phyloP scores from a whole-genome alignment of 2,329 filamentous ascomycete genomes.

The Colletotrichum salicis region DNA sequence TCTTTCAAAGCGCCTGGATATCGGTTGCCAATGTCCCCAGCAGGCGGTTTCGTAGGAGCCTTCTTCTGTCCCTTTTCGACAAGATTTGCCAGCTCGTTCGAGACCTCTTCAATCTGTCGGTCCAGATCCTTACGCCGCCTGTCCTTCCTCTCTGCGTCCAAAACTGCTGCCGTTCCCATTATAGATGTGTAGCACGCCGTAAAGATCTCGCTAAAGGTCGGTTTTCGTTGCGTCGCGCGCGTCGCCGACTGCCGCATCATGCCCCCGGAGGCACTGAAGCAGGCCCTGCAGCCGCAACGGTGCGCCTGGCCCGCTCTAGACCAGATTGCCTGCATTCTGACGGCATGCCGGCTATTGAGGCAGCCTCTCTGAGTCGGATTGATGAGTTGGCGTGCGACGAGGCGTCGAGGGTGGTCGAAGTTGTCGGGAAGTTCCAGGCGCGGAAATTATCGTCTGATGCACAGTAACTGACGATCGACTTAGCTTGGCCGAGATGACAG shows the following conservation, averaged over 20 bases:
- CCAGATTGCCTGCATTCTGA: conserved; percentile 75
- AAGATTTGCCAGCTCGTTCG: conserved; percentile 55
- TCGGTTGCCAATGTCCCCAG: conserved; percentile 38
- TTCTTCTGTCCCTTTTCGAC: conserved; percentile 45
- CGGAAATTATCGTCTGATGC: conserved; percentile 25
- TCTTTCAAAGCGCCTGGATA: conserved; percentile 14
- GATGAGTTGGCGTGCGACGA: background rate
- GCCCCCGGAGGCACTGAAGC: conserved; percentile 60
- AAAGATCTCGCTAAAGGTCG: conserved; percentile 64
- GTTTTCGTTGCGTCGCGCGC: conserved; percentile 59
- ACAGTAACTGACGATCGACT: background rate
- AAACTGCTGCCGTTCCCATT: conserved; percentile 71
- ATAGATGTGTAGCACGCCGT: conserved; percentile 76
- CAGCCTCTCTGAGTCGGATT: conserved; percentile 28
- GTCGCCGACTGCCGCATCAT: conserved; percentile 63
- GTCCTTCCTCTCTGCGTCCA: conserved; percentile 70
- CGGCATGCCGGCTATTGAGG: conserved; percentile 44
- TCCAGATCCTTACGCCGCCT: conserved; percentile 70
- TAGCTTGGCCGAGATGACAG: conserved; percentile 10
- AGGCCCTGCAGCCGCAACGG: conserved; percentile 72
- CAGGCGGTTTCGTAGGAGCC: conserved; percentile 37
- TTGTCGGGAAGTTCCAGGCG: conserved; percentile 2
- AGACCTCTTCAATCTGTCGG: conserved; percentile 65
- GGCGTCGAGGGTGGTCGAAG: background rate
- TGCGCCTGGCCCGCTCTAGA: conserved; percentile 72